These are phyloP conservation scores for Calonectria honghensis DNA, from an alignment of 2,329 filamentous ascomycete species.

Conservation along the genomic window DNA sequence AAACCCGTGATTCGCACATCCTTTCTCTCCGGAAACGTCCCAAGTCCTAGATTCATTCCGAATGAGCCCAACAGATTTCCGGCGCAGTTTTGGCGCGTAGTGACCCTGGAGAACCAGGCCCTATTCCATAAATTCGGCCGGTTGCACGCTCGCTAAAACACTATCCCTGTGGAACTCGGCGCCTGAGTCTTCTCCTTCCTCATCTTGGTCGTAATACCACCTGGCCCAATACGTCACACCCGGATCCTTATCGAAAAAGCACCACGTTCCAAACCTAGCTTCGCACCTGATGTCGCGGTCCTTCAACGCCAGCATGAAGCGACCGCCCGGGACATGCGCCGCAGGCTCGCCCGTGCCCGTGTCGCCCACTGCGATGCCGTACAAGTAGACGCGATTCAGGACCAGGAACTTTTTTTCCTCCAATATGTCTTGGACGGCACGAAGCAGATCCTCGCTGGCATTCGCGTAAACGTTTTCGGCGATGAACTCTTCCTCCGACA, in stretches of 20 bases:
- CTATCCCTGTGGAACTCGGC: not conserved
- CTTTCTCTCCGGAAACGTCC: too few relatives aligned
- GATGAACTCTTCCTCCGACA: not conserved
- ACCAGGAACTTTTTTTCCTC: not conserved
- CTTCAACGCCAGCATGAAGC: constrained; percentile 27
- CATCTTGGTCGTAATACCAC: not conserved
- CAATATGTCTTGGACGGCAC: not conserved
- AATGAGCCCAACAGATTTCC: too few relatives aligned
- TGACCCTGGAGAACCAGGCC: not conserved
- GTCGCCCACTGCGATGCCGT: constrained; percentile 9
- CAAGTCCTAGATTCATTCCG: too few relatives aligned
- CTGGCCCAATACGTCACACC: not conserved
- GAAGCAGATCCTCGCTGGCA: not conserved
- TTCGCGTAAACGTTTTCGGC: not conserved
- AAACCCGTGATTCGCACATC: too few relatives aligned
- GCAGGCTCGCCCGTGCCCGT: fast-evolving
- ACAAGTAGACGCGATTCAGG: constrained; percentile 27
- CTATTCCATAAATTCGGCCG: fast-evolving
- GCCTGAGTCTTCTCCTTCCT: not conserved
- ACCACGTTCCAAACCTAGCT: constrained; percentile 43
- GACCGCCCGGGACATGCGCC: not conserved
- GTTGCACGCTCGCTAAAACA: not conserved
- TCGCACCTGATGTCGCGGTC: constrained; percentile 17
- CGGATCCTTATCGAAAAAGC: constrained; percentile 27
- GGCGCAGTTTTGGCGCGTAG: not conserved